phyloP scores from a whole-genome alignment of 805 yeast species.

The Ogataea pini region DNA sequence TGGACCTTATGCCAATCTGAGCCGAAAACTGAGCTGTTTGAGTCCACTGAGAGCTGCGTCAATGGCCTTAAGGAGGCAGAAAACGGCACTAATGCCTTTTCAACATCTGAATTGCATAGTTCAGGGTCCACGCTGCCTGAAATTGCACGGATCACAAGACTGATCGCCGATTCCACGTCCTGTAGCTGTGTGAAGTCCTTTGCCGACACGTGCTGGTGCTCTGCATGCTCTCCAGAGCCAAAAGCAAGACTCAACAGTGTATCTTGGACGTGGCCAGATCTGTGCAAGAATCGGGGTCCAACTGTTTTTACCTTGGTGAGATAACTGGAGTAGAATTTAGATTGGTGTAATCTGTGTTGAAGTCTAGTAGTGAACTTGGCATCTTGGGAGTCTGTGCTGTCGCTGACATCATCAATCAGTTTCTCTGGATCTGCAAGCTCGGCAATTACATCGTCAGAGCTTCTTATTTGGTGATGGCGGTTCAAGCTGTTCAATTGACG shows the following conservation, averaged over 20 bases:
- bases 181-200: conserved; percentile 17
- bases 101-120: conserved; percentile 7
- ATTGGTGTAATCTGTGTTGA: background rate
- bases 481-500: background rate
- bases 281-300: conserved; percentile 3
- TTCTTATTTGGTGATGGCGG: background rate
- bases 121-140: conserved; percentile 13
- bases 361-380: background rate
- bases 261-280: conserved; percentile 19
- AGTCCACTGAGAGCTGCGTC: conserved; percentile 4
- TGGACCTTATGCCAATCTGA: conserved; percentile 7
- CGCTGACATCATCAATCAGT: background rate
- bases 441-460: background rate
- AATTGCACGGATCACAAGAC: conserved; percentile 25
- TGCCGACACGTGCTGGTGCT: conserved; percentile 6
- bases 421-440: background rate
- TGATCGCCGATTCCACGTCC: conserved; percentile 30
- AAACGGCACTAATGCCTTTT: conserved; percentile 1
- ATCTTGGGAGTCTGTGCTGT: background rate
- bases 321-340: conserved; percentile 1
- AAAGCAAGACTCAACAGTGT: conserved; percentile 6
- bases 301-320: background rate
- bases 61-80: conserved; percentile 5
- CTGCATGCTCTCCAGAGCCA: background rate
- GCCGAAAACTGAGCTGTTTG: conserved; percentile 6